Base-by-base conservation (phyloP, 2,329 filamentous ascomycete species). In the Beauveria sp. region DNA sequence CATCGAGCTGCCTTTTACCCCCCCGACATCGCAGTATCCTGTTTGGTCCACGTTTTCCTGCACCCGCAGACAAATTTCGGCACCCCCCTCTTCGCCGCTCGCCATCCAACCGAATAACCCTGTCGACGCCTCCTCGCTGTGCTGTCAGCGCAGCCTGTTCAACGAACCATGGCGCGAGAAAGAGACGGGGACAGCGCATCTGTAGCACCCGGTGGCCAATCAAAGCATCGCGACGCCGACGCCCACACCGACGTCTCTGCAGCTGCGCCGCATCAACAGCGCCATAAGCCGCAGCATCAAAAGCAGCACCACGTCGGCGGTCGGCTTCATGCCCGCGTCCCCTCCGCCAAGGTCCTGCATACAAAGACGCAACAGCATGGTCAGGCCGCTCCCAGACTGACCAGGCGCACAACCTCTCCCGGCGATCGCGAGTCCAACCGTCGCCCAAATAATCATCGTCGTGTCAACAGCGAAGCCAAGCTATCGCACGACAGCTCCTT, bases 391-490 rank as follows among this genome's bases (percentile, higher is more conserved):
- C 47, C 62, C 55, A 62, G 54, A 28, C 43, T 63, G 40, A 63
- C 62, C 55, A 30, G 56, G 34, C 55, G 55, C 43, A 59, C 44
- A 24, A 63, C 55, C n/a, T 62, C 62, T 46, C 59, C 55, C 18
- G 52, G 55, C 44, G 61, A 61, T 18, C 55, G 62, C 37, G 67
- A 56, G 62, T 60, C 41, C 56, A 51, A 50, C 59, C 66, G 61
- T 52, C 62, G 61, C 61, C 63, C 64, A 34, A n/a, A 64, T 57
- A 66, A 66, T 64, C 80, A 83, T 61, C 80, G 79, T 58, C 79
- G 81, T 67, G 72, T 77, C 48, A 76, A 75, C 57, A 82, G 80
- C 64, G 81, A 85, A 61, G 72, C 76, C 63, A 82, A 77, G 67
- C 75, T 84, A 34, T 73, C 78, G 59, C 74, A 74, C 66, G 76